Evolutionary conservation across 345 rosid species (phyloP), one percentile per base, ranked within the genome.

Genomic region (Gossypium sturtianum): DNA sequence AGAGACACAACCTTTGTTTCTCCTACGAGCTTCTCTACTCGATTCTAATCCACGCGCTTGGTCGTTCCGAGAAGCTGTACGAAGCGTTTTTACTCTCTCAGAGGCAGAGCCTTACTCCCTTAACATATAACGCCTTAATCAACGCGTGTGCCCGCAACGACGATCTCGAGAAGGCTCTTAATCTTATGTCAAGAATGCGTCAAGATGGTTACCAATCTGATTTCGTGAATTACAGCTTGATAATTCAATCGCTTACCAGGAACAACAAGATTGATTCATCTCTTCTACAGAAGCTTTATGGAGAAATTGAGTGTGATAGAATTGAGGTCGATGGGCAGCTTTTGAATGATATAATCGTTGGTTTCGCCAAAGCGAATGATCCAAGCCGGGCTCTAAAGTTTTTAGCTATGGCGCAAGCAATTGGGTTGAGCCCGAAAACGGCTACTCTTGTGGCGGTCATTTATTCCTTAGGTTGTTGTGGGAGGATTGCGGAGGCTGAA

Each of bases 21-120:
- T 95, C 99, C 1, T 95, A 90, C 80, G 97, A 95, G 84, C 89
- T 95, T 45, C 97, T 91, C 78, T 93, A 91, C 79, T 93, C 97
- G 0, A 95, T 95, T 68, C 88, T 93, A 11, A 93, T 95, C 68
- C 95, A 95, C 82, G 93, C 94, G 17, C 93, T 93, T n/a, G 98
- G 99, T 44, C 89, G 90, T 29, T 91, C 96, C 13, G 99, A 95
- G 89, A 91, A 93, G 87, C 88, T 95, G 2, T 91, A 95, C 83
- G 98, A 95, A 68, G 99, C 98, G 6, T 95, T 92, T 71, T 84
- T 91, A 75, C 90, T 95, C 17, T 93, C 99, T 1, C 94, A 89
- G 80, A 83, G 73, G 70, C 98, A 90, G 53, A 77, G 84, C 2
- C 84, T 93, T 19, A 91, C 93, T 13, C 99, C 99, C 16, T 77